phyloP scores from a whole-genome alignment of 306 rosid species.

The Quercus cerris region DNA sequence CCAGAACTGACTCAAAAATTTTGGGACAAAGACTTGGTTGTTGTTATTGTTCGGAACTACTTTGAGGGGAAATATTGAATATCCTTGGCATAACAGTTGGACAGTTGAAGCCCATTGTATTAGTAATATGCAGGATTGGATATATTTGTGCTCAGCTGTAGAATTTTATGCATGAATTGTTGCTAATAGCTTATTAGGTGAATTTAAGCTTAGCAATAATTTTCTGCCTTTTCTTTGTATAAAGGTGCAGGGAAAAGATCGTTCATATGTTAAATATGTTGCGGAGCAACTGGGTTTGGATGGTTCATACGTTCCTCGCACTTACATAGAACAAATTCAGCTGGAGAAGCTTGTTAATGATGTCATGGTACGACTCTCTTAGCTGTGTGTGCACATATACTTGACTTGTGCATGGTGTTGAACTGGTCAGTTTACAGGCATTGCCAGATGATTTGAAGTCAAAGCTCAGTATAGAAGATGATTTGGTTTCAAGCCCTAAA shows the following conservation, averaged over 20 bases:
- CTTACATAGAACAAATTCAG: conserved; percentile 98
- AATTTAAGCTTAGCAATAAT: conserved; percentile 16
- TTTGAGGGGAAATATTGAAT: not conserved
- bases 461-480: conserved; percentile 88
- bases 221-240: conserved; percentile 27
- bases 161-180: not conserved
- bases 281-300: conserved; percentile 81
- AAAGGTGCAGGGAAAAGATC: conserved; percentile 97
- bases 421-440: conserved; percentile 60
- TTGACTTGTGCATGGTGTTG: conserved; percentile 27
- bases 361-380: conserved; percentile 73
- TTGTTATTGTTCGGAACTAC: not conserved
- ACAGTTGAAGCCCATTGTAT: not conserved
- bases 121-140: not conserved
- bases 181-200: not conserved
- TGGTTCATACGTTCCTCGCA: conserved; percentile 89
- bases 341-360: conserved; percentile 95
- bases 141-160: not conserved
- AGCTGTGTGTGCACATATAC: conserved; percentile 3
- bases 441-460: conserved; percentile 92
- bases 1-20: too few relatives aligned
- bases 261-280: conserved; percentile 57
- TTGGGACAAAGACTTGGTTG: too few relatives aligned
- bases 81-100: not conserved
- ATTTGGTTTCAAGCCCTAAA: conserved; percentile 81